These are phyloP conservation scores for Phytophthora litchii DNA, from an alignment of 352 stramenopile genomes.

Conservation along the genomic window DNA sequence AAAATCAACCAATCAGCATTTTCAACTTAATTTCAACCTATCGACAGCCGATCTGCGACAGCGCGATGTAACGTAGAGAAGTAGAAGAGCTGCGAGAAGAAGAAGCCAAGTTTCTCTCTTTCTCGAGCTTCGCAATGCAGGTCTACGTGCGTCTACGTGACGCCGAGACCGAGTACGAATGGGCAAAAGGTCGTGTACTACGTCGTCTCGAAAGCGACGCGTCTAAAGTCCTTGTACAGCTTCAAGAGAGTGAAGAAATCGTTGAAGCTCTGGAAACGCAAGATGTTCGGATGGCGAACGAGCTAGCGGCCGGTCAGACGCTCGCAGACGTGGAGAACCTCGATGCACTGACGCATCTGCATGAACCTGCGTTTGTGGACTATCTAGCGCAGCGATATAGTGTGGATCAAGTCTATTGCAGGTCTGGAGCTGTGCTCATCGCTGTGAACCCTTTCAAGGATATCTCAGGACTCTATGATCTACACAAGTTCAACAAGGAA, in stretches of 20 bases:
- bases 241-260: constrained; percentile 43
- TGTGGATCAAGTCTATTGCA: constrained; percentile 79
- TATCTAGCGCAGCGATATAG: constrained; percentile 77
- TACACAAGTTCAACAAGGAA: constrained; percentile 43
- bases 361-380: constrained; percentile 83
- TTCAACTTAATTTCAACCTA: constrained; percentile 15
- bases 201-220: constrained; percentile 37
- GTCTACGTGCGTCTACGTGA: constrained; percentile 64
- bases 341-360: constrained; percentile 74
- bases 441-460: constrained; percentile 85
- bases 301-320: constrained; percentile 34
- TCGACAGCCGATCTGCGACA: constrained; percentile 28
- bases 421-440: constrained; percentile 72
- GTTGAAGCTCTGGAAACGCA: constrained; percentile 49
- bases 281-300: constrained; percentile 66
- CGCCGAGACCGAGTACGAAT: constrained; percentile 44
- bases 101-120: constrained; percentile 8
- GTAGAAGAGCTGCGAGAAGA: constrained; percentile 23
- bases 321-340: constrained; percentile 73
- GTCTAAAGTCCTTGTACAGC: constrained; percentile 45
- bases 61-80: constrained; percentile 25
- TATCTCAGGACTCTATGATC: constrained; percentile 70
- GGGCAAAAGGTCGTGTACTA: constrained; percentile 48
- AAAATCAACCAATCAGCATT: constrained; percentile 9
- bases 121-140: constrained; percentile 36